These are phyloP conservation scores for Recurvomyces mirabilis DNA, from an alignment of 495 filamentous ascomycete species.

Conservation along the genomic window DNA sequence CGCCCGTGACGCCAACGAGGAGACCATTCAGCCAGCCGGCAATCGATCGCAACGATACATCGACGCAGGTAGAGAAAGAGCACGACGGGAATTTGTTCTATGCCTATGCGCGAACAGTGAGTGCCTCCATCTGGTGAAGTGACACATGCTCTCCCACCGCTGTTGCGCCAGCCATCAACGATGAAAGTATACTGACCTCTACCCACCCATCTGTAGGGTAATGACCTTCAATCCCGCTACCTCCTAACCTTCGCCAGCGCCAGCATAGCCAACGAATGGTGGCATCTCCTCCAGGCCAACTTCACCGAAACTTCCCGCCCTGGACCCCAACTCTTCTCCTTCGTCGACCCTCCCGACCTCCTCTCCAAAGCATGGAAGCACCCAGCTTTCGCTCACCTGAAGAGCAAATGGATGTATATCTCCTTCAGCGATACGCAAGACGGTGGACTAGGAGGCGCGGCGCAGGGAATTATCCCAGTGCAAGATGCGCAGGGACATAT, in stretches of 20 bases:
- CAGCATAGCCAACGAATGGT: slow-evolving; percentile 19
- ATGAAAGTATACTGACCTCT: not conserved
- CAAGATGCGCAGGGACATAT: slow-evolving; percentile 16
- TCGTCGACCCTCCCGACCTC: slow-evolving; percentile 7
- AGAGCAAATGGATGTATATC: slow-evolving; percentile 22
- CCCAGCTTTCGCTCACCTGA: slow-evolving; percentile 12
- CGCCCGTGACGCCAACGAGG: not conserved
- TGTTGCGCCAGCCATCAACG: not conserved
- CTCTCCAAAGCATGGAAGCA: slow-evolving; percentile 15
- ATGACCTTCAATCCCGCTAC: slow-evolving; percentile 15
- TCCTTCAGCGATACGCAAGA: slow-evolving; percentile 8
- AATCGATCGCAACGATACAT: not conserved
- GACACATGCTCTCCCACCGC: not conserved
- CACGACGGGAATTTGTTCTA: slow-evolving; percentile 17
- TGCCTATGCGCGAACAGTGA: slow-evolving; percentile 19
- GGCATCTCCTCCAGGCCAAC: slow-evolving; percentile 11
- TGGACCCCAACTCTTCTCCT: slow-evolving; percentile 20
- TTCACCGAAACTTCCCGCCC: slow-evolving; percentile 9
- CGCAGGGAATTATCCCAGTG: slow-evolving; percentile 15
- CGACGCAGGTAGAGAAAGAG: not conserved
- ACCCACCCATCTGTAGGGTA: not conserved
- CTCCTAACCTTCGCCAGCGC: slow-evolving; percentile 22
- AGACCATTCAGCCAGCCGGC: not conserved
- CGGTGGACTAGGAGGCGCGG: slow-evolving; percentile 11
- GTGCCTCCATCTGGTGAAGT: no score